Base-by-base conservation (phyloP, 208 protist species). In the Leishmania martiniquensis region DNA sequence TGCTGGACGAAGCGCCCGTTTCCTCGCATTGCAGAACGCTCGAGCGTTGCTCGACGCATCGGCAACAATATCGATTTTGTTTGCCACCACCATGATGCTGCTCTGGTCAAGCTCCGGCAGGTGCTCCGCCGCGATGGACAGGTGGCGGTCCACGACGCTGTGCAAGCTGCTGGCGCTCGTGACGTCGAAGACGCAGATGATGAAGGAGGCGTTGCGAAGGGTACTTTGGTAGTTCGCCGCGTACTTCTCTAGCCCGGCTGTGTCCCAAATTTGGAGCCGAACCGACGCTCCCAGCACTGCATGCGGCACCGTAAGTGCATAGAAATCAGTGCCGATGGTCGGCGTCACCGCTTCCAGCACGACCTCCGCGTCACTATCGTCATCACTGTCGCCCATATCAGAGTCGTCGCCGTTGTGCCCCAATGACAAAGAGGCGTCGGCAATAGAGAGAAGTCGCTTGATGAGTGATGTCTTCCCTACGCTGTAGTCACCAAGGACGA, bases 181-280 rank as follows among this genome's bases (percentile, higher is more conserved):
- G 55, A 99, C 94, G 84, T 99, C 98, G 86, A 99, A 99, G 17
- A 99, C 97, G 54, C 98, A 87, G 47, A 99, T 84, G 12, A 98
- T 96, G 17, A 99, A 97, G 17, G 91, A 95, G 25, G 96, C 98
- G 82, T 99, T 82, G n/a, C 86, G 81, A 32, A 84, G 89, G 2
- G 81, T 87, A 20, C 80, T 84, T 20, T 81, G 72, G 15, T 98
- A 99, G 76, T 99, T 98, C 12, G 98, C 97, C 39, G 98, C 94
- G 81, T 99, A 99, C 29, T 98, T 80, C 89, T 99, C 97, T 79
- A 99, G 93, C 32, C 98, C 91, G 0, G 91, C 91, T 0, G 89
- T 93, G 83, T 95, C 91, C 91, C 91, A 95, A 60, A 95, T 81
- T 77, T 95, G 91, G 32, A 95, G 84, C 5, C 89, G 86, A 45